Evolutionary conservation across 169 alveolate species (phyloP).

Genomic region (Eimeria maxima): DNA sequence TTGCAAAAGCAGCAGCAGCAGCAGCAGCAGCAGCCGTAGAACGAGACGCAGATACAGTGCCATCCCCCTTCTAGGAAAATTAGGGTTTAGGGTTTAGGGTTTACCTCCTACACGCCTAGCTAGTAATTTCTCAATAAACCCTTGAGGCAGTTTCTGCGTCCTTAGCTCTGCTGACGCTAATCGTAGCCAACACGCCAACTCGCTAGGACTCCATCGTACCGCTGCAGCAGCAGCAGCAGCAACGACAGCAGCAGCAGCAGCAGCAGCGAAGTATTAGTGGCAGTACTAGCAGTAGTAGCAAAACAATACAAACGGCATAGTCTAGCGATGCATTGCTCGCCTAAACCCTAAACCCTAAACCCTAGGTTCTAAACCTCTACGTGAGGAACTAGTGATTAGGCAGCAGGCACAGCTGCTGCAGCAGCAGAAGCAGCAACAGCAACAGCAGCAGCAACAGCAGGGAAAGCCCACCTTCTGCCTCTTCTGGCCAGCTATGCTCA

Average conservation of each 20-base stretch:
- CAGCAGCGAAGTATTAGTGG: not conserved
- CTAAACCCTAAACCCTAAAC: not conserved
- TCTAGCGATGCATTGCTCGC: not conserved
- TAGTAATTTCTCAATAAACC: slow-evolving; percentile 9
- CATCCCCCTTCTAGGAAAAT: too few species aligned
- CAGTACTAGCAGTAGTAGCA: not conserved
- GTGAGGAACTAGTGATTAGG: not conserved
- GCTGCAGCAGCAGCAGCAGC: slow-evolving; percentile 48
- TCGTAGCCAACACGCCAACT: not conserved
- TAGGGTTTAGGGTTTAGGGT: not conserved
- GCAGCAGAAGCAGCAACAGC: slow-evolving; percentile 15
- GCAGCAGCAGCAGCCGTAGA: too few species aligned
- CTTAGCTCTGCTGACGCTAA: slow-evolving; percentile 4
- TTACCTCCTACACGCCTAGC: slow-evolving; percentile 28
- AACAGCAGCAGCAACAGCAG: not conserved
- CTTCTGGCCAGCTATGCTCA: slow-evolving; percentile 25
- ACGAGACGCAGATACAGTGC: too few species aligned
- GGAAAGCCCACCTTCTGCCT: slow-evolving; percentile 10
- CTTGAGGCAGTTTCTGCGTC: not conserved
- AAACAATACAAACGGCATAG: not conserved
- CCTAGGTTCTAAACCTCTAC: not conserved
- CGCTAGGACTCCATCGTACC: not conserved
- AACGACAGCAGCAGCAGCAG: slow-evolving; percentile 2
- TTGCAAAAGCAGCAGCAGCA: too few species aligned
- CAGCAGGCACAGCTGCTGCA: not conserved